A percentile compares a stretch with the other conserved stretches of the same genome.
These are phyloP conservation scores for Leucaena leucocephala DNA, from an alignment of 306 rosid genomes.

Conservation along the genomic window DNA sequence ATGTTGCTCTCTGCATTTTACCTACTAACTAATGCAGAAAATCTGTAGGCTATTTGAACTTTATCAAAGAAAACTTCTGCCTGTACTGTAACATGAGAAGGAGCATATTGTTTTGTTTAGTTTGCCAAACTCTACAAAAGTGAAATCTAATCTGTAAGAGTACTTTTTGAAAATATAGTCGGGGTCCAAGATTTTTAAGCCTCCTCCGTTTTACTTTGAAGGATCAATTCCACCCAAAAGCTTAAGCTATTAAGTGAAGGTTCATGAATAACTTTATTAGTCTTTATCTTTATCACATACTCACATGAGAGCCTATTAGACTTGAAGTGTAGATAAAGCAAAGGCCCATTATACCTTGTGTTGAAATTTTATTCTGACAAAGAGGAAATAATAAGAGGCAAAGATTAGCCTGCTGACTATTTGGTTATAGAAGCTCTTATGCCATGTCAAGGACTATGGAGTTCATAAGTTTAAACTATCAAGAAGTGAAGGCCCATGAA, in stretches of 20 bases:
- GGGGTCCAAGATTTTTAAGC: background rate
- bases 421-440: background rate
- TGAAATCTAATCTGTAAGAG: background rate
- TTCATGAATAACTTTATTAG: background rate
- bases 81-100: background rate
- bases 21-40: background rate
- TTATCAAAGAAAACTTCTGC: background rate
- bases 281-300: background rate
- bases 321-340: background rate
- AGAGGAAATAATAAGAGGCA: background rate
- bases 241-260: conserved; percentile 10
- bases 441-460: background rate
- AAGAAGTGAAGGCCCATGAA: background rate
- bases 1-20: background rate
- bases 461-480: background rate
- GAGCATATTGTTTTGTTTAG: background rate
- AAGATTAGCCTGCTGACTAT: background rate
- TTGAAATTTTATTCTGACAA: background rate
- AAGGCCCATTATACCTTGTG: background rate
- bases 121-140: background rate
- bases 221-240: background rate
- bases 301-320: background rate
- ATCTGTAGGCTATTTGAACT: background rate
- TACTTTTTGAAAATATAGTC: background rate
- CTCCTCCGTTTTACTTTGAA: background rate